Evolutionary conservation across 805 yeast genomes (phyloP).

Genomic region (Wilhelminamyces savonicus): DNA sequence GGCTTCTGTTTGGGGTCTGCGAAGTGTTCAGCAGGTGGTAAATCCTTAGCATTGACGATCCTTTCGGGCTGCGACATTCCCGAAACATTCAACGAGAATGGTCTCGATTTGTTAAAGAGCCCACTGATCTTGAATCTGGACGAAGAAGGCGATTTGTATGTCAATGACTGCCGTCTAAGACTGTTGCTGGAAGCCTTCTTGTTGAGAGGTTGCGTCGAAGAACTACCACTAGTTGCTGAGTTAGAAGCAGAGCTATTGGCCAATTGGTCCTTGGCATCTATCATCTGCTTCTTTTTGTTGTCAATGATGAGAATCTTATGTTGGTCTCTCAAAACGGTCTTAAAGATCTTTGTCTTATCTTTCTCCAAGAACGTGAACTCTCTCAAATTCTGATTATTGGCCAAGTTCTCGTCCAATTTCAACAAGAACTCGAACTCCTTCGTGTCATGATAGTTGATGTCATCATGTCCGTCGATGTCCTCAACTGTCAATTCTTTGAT

Average conservation of each 20-base stretch:
- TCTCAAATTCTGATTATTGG: slow-evolving; percentile 26
- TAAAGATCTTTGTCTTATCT: slow-evolving; percentile 22
- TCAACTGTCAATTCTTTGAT: slow-evolving; percentile 34
- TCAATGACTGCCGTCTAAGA: slow-evolving; percentile 31
- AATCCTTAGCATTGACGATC: slow-evolving; percentile 43
- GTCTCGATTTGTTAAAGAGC: slow-evolving; percentile 48
- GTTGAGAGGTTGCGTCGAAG: slow-evolving; percentile 8
- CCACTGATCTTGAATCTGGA: slow-evolving; percentile 52
- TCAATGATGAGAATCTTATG: slow-evolving; percentile 24
- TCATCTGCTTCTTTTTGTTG: slow-evolving; percentile 23
- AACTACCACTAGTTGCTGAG: not conserved
- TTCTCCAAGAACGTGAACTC: slow-evolving; percentile 26
- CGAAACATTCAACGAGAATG: slow-evolving; percentile 50
- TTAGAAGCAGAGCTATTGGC: not conserved
- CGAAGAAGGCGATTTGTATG: slow-evolving; percentile 31
- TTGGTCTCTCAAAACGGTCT: slow-evolving; percentile 25
- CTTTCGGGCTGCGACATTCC: slow-evolving; percentile 35
- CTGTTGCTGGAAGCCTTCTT: slow-evolving; percentile 25
- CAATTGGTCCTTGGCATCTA: slow-evolving; percentile 8
- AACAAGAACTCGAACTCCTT: slow-evolving; percentile 49
- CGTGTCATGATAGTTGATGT: slow-evolving; percentile 24
- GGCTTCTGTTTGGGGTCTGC: slow-evolving; percentile 49
- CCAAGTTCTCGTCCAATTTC: slow-evolving; percentile 34
- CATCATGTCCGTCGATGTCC: slow-evolving; percentile 21
- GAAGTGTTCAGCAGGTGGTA: slow-evolving; percentile 47